Evolutionary conservation across 441 rosid genomes (phyloP), one percentile per base, ranked within the genome.

Genomic region (Erysimum cheiri): DNA sequence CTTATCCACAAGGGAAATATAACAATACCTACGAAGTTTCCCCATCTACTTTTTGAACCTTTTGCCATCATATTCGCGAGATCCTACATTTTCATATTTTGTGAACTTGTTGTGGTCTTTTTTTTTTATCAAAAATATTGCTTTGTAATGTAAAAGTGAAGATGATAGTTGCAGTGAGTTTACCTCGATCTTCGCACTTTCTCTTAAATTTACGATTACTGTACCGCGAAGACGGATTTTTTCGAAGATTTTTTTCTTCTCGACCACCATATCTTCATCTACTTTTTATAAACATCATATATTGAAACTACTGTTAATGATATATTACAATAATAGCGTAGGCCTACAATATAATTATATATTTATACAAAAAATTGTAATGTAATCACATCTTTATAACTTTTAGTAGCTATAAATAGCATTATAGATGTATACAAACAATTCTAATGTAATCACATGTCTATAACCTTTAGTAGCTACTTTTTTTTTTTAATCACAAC

Each of bases 141-240:
- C 44, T 39, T 12, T 12, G 44, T 39, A 39, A 12, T 6, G 13
- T 41, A 41, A 2, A 41, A 41, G 0, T 41, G 17, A 41, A 41
- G 3, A 41, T 41, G 47, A 41, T 41, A 8, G 7, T 41, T 41
- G 14, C 19, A 41, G 47, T 6, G 19, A 14, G 1, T 15, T 73
- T 22, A 92, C 96, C 93, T 85, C 89, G n/a, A 90, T 85, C 24
- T 93, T 90, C 8, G 67, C 61, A 22, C 58, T 17, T 22, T 88
- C 85, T 77, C 98, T 78, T 47, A 88, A 8, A 57, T 87, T 90
- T 33, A 83, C 61, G 7, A 84, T 81, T 60, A 85, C 55, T 24
- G 88, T 71, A 33, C 87, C 86, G 57, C 92, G 82, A 4, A 92
- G 61, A 37, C 90, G 85, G 33, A 81, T 67, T 6, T 56, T 13